Percentiles rank a stretch among this genome's conserved stretches.
Conservation (phyloP, 2,329 filamentous ascomycete species). For the Fusarium bactridioides region DNA sequence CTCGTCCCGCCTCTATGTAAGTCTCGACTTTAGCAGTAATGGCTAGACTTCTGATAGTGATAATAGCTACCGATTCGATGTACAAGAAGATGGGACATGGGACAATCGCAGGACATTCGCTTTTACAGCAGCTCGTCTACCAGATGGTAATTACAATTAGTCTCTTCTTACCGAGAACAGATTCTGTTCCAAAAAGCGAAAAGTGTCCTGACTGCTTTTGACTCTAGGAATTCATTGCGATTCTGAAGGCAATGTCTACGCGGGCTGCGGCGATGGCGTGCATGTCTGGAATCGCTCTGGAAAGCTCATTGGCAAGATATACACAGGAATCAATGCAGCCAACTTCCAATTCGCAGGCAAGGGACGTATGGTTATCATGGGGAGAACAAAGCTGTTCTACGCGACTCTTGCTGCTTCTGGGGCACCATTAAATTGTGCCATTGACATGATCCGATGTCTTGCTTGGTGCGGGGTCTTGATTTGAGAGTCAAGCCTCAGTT, state of each 20-base stretch:
- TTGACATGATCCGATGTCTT: not conserved
- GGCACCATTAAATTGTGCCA: slow-evolving; percentile 6
- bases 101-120: slow-evolving; percentile 64
- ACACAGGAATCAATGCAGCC: slow-evolving; percentile 53
- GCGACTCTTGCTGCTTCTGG: slow-evolving; percentile 38
- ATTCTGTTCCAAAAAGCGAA: fast-evolving
- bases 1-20: slow-evolving; percentile 57
- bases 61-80: slow-evolving; percentile 55
- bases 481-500: not conserved
- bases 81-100: slow-evolving; percentile 55
- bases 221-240: slow-evolving; percentile 61
- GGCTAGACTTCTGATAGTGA: not conserved
- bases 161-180: no score
- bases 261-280: slow-evolving; percentile 58
- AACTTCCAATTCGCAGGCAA: slow-evolving; percentile 56
- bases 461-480: not conserved
- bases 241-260: slow-evolving; percentile 62
- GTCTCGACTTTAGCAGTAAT: slow-evolving; percentile 1
- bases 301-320: slow-evolving; percentile 64
- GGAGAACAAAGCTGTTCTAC: slow-evolving; percentile 48
- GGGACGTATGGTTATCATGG: slow-evolving; percentile 48
- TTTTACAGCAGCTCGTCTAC: slow-evolving; percentile 60
- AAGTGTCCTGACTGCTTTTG: not conserved
- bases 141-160: slow-evolving; percentile 57
- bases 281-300: slow-evolving; percentile 57